Percentiles rank a stretch among this genome's conserved stretches.
Conservation (phyloP, 2,329 filamentous ascomycete genomes). For the Colletotrichum ledebouriae region DNA sequence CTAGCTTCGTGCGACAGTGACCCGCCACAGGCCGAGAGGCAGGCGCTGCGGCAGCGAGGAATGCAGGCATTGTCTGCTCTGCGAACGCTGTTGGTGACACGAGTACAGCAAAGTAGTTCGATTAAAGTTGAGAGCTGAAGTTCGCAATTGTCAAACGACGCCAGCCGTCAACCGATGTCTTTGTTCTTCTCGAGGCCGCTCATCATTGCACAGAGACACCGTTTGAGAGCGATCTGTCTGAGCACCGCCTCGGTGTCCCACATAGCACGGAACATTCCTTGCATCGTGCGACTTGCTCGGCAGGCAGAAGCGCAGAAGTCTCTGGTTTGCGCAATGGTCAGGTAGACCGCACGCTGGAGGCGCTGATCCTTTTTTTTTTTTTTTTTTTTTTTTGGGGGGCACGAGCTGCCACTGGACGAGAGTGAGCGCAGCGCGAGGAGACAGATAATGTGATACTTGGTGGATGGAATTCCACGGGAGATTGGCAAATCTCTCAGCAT, state of each 20-base stretch:
- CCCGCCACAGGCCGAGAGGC: neutral
- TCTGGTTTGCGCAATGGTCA: constrained; percentile 6
- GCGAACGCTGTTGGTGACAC: neutral
- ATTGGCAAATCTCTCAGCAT: constrained; percentile 28
- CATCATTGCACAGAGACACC: constrained; percentile 9
- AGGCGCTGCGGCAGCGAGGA: constrained; percentile 1
- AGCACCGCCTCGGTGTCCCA: constrained; percentile 15
- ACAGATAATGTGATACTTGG: too few relatives aligned
- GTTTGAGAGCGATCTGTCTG: constrained; percentile 7
- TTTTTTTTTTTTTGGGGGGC: neutral
- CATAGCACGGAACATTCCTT: neutral
- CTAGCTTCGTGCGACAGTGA: constrained; percentile 20
- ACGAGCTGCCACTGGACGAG: neutral
- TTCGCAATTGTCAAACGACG: neutral
- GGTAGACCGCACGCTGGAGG: constrained; percentile 7
- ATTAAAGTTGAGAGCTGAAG: constrained; percentile 35
- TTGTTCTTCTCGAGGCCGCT: neutral
- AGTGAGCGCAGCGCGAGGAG: too few relatives aligned
- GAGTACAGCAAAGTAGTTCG: constrained; percentile 25
- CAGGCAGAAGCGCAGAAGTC: neutral
- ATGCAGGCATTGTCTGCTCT: constrained; percentile 8
- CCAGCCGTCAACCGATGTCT: neutral
- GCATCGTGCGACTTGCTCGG: constrained; percentile 12
- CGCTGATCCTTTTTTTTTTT: neutral
- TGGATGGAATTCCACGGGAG: constrained; percentile 13